Base-by-base conservation (phyloP, 768 basidiomycete genomes). In the Botryobasidium botryosum region DNA sequence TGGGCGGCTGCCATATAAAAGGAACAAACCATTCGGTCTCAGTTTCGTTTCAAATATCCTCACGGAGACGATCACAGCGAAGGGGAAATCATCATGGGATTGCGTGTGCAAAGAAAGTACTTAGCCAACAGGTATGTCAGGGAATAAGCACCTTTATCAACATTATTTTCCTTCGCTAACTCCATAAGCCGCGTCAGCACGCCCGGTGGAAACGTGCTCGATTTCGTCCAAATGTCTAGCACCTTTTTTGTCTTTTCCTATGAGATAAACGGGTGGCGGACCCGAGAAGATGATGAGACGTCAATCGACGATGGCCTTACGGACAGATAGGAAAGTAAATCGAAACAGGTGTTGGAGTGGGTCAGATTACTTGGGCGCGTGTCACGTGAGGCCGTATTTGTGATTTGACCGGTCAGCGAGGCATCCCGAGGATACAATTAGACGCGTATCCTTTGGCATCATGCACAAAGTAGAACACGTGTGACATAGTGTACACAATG, bases 201-300 rank as follows among this genome's bases (percentile, higher is more conserved):
- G 54, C 70, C 59, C 55, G 76, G 59, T 47, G 88, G 79, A 65
- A 99, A 99, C 40, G 92, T 92, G 62, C 69, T 74, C 47, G 77
- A 74, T 62, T 91, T 92, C 56, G 70, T 72, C 92, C 92, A 99
- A 56, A 99, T 96, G 65, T 96, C 94, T 62, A 92, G 75, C 57
- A 99, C 77, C 64, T 97, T 97, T 69, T 81, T 80, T 37, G 84
- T 72, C 67, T 99, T 99, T 68, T 94, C 92, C 91, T 96, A 69
- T 62, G 38, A 59, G 49, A 40, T 38, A 33, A 24, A 37, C 18
- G 38, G 25, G 18, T 43, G 42, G 26, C 38, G 38, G n/a, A 20
- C 38, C 26, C 32, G 35, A 44, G 18, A 44, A 25, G 18, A 47
- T 24, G 21, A 20, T 27, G 26, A 21, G 23, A 44, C 17, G 27